Conservation (phyloP, 192 early-diverging fungal genomes). For the Podila epigama region DNA sequence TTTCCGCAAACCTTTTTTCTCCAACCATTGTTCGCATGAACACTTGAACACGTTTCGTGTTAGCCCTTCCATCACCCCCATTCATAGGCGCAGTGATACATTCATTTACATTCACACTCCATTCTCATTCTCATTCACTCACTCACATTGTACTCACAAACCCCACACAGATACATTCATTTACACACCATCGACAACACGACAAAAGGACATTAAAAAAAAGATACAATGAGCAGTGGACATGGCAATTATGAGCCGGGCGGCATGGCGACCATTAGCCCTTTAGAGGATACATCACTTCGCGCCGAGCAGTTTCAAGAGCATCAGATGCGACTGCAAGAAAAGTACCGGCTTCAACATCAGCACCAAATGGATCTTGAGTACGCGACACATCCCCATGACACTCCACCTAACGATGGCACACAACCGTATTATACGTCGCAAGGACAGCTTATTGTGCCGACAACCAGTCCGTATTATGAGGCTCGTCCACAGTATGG, state of each 20-base stretch:
- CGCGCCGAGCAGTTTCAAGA: slow-evolving; percentile 33
- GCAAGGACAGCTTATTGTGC: slow-evolving; percentile 28
- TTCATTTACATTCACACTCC: background rate
- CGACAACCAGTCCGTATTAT: slow-evolving; percentile 29
- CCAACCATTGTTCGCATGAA: background rate
- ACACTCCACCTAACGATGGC: slow-evolving; percentile 27
- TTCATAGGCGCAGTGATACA: too few species aligned
- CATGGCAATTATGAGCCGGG: slow-evolving; percentile 48
- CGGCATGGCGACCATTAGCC: slow-evolving; percentile 39
- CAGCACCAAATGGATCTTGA: slow-evolving; percentile 38
- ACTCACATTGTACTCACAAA: background rate
- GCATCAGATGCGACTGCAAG: slow-evolving; percentile 33
- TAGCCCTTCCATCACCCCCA: too few species aligned
- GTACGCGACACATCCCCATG: slow-evolving; percentile 33
- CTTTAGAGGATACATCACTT: slow-evolving; percentile 19
- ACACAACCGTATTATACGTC: slow-evolving; percentile 37
- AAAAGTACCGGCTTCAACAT: slow-evolving; percentile 30
- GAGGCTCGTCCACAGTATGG: slow-evolving; percentile 40
- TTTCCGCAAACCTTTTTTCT: too few species aligned
- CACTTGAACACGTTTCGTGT: too few species aligned
- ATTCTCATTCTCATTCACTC: background rate
- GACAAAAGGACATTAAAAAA: too few species aligned
- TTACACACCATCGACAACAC: too few species aligned
- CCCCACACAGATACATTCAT: too few species aligned
- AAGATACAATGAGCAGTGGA: slow-evolving; percentile 39